Percentiles rank a stretch among this genome's conserved stretches.
phyloP scores from a whole-genome alignment of 2,329 filamentous ascomycete genomes.

The Cladosporium sp. region DNA sequence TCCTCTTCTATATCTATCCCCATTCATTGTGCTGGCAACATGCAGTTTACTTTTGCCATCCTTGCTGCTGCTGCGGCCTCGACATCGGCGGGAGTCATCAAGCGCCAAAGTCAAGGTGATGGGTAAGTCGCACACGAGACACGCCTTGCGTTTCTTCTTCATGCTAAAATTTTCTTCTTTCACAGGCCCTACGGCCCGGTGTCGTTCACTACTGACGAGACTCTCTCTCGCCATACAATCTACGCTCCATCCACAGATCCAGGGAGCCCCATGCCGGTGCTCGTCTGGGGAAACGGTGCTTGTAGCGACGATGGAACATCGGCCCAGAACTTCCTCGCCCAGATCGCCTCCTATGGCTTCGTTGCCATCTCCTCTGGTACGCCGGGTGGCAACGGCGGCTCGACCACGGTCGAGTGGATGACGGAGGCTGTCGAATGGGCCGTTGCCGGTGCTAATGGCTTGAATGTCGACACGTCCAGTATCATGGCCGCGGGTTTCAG shows the following conservation, averaged over 20 bases:
- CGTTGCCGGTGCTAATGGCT: neutral
- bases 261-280: slow-evolving; percentile 22
- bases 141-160: neutral
- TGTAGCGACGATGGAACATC: slow-evolving; percentile 20
- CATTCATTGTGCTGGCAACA: slow-evolving; percentile 4
- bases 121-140: neutral
- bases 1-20: too few species aligned
- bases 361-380: slow-evolving; percentile 21
- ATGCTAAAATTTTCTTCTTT: neutral
- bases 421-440: slow-evolving; percentile 10
- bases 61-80: slow-evolving; percentile 1
- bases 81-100: neutral
- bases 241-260: slow-evolving; percentile 16
- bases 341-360: slow-evolving; percentile 23
- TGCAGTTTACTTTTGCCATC: neutral
- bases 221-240: slow-evolving; percentile 8
- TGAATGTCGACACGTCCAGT: slow-evolving; percentile 8
- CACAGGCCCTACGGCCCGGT: slow-evolving; percentile 7
- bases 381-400: slow-evolving; percentile 12
- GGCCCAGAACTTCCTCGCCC: slow-evolving; percentile 17
- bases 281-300: slow-evolving; percentile 27
- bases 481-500: slow-evolving; percentile 12
- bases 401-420: slow-evolving; percentile 8
- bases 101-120: slow-evolving; percentile 8
- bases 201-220: slow-evolving; percentile 4